Conservation (phyloP, 2,329 filamentous ascomycete genomes). For the Dichotomopilus funicola region DNA sequence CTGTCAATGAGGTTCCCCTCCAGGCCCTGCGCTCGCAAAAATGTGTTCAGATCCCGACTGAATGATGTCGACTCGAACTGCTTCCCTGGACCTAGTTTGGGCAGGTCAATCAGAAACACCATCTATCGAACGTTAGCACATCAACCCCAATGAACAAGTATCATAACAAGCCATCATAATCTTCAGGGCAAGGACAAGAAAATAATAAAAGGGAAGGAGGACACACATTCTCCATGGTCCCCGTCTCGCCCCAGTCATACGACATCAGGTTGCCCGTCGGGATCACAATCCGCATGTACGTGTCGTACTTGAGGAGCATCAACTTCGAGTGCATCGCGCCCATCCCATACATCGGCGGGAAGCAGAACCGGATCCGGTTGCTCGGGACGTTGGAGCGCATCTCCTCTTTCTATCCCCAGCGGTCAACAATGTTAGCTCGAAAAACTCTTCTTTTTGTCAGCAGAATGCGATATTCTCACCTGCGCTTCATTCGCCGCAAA, state of each 20-base stretch:
- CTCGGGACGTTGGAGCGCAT: slow-evolving; percentile 44
- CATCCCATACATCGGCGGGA: slow-evolving; percentile 70
- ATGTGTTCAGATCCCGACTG: slow-evolving; percentile 62
- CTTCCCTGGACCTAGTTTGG: slow-evolving; percentile 43
- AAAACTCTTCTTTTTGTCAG: too few relatives aligned
- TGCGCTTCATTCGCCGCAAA: slow-evolving; percentile 47
- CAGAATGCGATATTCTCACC: too few relatives aligned
- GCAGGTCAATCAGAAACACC: slow-evolving; percentile 89
- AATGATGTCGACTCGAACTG: slow-evolving; percentile 28
- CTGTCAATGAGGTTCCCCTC: slow-evolving; percentile 59
- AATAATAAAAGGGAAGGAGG: slow-evolving; percentile 9
- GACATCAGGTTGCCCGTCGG: slow-evolving; percentile 80
- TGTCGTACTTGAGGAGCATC: slow-evolving; percentile 74
- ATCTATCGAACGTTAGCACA: slow-evolving; percentile 41
- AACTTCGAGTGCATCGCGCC: slow-evolving; percentile 92
- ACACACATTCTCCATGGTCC: slow-evolving; percentile 74
- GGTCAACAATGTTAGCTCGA: too few relatives aligned
- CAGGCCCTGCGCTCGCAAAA: slow-evolving; percentile 58
- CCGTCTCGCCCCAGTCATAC: slow-evolving; percentile 85
- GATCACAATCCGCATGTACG: slow-evolving; percentile 70
- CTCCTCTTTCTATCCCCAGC: slow-evolving; percentile 44
- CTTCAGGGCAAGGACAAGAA: neutral
- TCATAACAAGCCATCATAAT: neutral
- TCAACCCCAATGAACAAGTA: neutral
- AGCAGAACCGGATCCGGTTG: slow-evolving; percentile 62